Conservation (phyloP, 1,284 basidiomycete species). For the Mrakiaceae sp. region DNA sequence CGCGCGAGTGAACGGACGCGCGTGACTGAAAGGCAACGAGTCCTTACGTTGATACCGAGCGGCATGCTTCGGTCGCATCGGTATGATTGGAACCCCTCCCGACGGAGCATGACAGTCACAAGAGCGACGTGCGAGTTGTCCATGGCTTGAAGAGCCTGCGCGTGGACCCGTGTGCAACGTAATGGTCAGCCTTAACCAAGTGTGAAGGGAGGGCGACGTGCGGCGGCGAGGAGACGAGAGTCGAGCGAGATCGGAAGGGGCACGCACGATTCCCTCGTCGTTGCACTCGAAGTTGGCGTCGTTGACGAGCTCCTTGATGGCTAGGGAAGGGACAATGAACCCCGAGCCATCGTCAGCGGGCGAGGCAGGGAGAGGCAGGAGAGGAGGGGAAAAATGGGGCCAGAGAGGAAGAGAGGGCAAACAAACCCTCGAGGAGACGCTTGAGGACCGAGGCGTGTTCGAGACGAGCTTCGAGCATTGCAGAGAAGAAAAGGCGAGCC, state of each 20-base stretch:
- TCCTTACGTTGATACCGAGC: constrained; percentile 63
- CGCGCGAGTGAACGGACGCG: too few species aligned
- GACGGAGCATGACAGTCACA: constrained; percentile 68
- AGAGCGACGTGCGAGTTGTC: constrained; percentile 99
- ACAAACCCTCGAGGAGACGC: constrained; percentile 72
- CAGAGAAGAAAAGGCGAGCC: constrained; percentile 19
- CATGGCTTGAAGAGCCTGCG: constrained; percentile 86
- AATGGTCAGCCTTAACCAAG: not conserved
- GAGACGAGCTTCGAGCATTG: constrained; percentile 83
- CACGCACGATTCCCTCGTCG: constrained; percentile 81
- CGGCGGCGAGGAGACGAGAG: not conserved
- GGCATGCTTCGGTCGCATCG: constrained; percentile 95
- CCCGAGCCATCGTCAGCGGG: not conserved
- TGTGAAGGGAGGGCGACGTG: not conserved
- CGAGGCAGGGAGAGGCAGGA: not conserved
- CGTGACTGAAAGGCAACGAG: not conserved
- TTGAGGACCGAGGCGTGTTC: constrained; percentile 72
- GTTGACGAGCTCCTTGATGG: constrained; percentile 93
- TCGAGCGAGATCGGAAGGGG: not conserved
- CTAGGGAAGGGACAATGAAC: constrained; percentile 36
- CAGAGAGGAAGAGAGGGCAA: not conserved
- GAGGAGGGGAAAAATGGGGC: not conserved
- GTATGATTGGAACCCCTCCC: constrained; percentile 72
- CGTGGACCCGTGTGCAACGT: not conserved
- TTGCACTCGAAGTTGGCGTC: constrained; percentile 98